These are phyloP conservation scores for Lachancea sp. DNA, from an alignment of 805 yeast species.

Conservation along the genomic window DNA sequence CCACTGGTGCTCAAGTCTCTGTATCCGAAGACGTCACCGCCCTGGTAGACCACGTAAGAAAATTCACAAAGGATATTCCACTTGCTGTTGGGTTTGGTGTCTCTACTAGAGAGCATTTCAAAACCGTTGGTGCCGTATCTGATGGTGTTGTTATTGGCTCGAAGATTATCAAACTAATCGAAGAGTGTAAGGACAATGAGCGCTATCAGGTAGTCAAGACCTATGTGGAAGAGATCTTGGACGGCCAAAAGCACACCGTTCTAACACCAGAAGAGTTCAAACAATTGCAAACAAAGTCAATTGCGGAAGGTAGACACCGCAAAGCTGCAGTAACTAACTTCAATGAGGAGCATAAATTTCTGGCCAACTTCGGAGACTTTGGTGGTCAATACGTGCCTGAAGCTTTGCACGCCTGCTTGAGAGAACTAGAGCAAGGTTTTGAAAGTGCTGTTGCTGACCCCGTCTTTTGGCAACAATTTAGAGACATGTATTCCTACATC, in stretches of 20 bases:
- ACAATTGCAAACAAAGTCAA: conserved; percentile 30
- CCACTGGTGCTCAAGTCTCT: conserved; percentile 78
- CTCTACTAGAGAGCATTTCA: conserved; percentile 84
- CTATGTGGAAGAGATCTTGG: conserved; percentile 65
- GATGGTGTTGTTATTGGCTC: conserved; percentile 98
- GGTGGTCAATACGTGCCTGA: conserved; percentile 99
- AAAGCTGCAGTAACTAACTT: conserved; percentile 31
- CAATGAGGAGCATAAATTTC: conserved; percentile 58
- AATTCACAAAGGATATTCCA: conserved; percentile 68
- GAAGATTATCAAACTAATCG: conserved; percentile 65
- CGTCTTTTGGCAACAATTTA: conserved; percentile 87
- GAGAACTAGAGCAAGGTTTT: conserved; percentile 83
- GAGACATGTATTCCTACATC: conserved; percentile 77
- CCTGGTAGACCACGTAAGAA: conserved; percentile 69
- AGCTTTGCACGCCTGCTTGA: conserved; percentile 83
- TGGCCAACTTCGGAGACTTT: conserved; percentile 83
- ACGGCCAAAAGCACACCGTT: conserved; percentile 40
- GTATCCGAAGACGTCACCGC: conserved; percentile 57
- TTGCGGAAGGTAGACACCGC: conserved; percentile 17
- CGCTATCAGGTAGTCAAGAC: conserved; percentile 58
- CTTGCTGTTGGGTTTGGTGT: conserved; percentile 97
- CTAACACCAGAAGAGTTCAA: conserved; percentile 33
- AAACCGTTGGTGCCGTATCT: conserved; percentile 68
- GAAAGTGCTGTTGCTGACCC: conserved; percentile 86
- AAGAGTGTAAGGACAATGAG: conserved; percentile 52